Percentiles rank a stretch among this genome's conserved stretches.
phyloP scores from a whole-genome alignment of 225 moss, liverwort and hornwort genomes.

The Lunularia cruciata region DNA sequence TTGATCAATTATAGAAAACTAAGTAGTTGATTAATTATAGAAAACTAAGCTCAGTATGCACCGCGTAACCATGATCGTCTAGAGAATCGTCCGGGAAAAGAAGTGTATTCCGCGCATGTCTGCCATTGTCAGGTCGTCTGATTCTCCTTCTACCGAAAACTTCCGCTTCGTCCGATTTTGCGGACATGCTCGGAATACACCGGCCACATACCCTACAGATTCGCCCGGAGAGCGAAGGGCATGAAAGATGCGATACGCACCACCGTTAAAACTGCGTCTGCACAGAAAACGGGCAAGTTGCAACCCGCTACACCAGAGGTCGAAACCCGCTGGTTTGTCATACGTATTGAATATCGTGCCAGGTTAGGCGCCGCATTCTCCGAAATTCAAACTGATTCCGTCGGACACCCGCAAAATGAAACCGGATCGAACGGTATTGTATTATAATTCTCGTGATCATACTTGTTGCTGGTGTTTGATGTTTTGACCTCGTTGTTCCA shows the following conservation, averaged over 20 bases:
- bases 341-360: background rate
- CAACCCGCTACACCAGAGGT: background rate
- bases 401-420: background rate
- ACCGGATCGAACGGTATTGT: background rate
- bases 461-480: background rate
- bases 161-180: too few species aligned
- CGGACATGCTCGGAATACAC: too few species aligned
- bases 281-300: background rate
- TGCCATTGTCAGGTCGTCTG: too few species aligned
- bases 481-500: background rate
- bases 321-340: background rate
- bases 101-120: too few species aligned
- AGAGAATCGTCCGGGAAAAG: too few species aligned
- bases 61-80: too few species aligned
- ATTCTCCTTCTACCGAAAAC: too few species aligned
- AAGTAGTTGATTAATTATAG: too few species aligned
- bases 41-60: too few species aligned
- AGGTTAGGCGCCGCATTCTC: background rate
- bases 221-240: background rate
- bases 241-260: slow-evolving; percentile 5
- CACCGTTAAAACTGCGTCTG: background rate
- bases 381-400: background rate
- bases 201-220: background rate
- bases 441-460: slow-evolving; percentile 2
- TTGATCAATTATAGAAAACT: too few species aligned